Evolutionary conservation across 148 eudicot species (phyloP).

Genomic region (Beta vulgaris): DNA sequence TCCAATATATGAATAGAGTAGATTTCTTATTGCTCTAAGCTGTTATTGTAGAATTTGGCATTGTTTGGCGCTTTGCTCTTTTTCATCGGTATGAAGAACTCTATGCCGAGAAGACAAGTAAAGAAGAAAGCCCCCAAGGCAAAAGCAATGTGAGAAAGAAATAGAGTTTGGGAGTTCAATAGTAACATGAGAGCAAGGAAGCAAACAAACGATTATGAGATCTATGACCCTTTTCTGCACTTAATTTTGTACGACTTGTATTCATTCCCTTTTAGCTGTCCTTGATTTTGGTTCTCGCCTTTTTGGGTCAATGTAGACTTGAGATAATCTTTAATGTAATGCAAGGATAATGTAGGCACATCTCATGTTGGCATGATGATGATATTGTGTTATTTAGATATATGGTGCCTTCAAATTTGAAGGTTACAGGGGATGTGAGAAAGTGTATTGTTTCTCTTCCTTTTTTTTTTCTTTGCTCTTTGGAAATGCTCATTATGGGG

Average conservation of each 20-base stretch:
- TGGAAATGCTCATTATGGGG: too few species aligned
- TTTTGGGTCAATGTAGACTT: neutral
- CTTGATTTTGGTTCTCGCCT: neutral
- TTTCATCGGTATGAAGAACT: constrained; percentile 83
- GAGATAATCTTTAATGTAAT: neutral
- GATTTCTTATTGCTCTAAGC: neutral
- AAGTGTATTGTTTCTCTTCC: neutral
- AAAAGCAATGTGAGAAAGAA: constrained; percentile 42
- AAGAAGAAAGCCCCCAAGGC: constrained; percentile 69
- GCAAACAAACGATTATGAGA: constrained; percentile 1
- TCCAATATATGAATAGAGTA: neutral
- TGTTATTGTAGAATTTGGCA: constrained; percentile 61
- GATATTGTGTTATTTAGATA: neutral
- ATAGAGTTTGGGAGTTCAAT: neutral
- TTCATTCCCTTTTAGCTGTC: neutral
- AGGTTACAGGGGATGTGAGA: constrained; percentile 4
- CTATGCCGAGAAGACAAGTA: constrained; percentile 56
- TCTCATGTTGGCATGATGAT: neutral
- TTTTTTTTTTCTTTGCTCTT: neutral
- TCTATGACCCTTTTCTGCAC: neutral
- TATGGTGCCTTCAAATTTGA: neutral
- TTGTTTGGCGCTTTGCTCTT: constrained; percentile 74
- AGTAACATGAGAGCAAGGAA: constrained; percentile 14
- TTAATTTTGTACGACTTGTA: constrained; percentile 3
- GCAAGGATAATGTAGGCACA: constrained; percentile 3